phyloP scores from a whole-genome alignment of 1,139 yeast genomes.

The Geotrichum cucujoidarum region DNA sequence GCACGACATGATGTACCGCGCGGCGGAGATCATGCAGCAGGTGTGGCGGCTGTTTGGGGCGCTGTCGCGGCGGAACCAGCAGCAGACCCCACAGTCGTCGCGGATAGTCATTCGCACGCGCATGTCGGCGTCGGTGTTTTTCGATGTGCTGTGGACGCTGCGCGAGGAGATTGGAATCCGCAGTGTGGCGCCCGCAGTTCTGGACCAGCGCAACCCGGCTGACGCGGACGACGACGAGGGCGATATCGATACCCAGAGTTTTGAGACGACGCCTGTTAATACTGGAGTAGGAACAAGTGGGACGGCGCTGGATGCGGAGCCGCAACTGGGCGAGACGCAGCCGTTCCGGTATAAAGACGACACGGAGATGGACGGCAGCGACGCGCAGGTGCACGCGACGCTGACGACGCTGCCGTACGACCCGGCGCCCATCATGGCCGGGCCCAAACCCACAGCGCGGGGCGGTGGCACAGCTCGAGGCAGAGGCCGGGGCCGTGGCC shows the following conservation, averaged over 20 bases:
- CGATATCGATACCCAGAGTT: not conserved
- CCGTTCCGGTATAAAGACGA: constrained; percentile 5
- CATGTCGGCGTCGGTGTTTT: constrained; percentile 88
- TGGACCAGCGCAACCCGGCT: constrained; percentile 30
- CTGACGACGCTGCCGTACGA: constrained; percentile 18
- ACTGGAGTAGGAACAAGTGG: not conserved
- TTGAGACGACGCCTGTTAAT: not conserved
- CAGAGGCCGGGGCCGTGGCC: constrained; percentile 3
- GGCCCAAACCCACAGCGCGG: not conserved
- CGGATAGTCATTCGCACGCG: constrained; percentile 62
- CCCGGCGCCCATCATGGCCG: constrained; percentile 6
- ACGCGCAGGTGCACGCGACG: constrained; percentile 3
- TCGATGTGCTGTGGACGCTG: constrained; percentile 79
- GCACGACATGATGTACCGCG: constrained; percentile 88
- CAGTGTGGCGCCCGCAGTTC: constrained; percentile 37
- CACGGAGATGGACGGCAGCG: not conserved
- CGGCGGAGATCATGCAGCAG: constrained; percentile 89
- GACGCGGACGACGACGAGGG: constrained; percentile 24
- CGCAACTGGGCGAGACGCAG: not conserved
- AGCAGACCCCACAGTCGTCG: constrained; percentile 25
- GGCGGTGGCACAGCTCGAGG: constrained; percentile 4
- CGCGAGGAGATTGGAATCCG: constrained; percentile 71
- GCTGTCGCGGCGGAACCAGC: constrained; percentile 43
- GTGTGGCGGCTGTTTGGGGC: constrained; percentile 83
- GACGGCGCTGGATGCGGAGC: too few relatives aligned